phyloP scores from a whole-genome alignment of 805 yeast genomes.

The Wickerhamomyces bovis region DNA sequence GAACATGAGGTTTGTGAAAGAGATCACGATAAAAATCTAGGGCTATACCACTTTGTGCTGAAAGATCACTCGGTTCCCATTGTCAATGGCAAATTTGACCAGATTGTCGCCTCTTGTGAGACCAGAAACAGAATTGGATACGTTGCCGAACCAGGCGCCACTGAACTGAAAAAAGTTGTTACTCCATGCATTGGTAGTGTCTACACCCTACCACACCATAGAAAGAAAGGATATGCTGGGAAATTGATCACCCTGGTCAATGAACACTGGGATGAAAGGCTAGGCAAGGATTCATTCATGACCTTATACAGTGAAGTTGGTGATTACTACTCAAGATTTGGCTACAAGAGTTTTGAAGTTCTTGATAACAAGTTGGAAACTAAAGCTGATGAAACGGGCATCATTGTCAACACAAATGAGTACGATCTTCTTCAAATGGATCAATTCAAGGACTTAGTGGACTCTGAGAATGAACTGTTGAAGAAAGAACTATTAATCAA shows the following conservation, averaged over 20 bases:
- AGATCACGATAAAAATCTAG: constrained; percentile 17
- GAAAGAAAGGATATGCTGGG: constrained; percentile 53
- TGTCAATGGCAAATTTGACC: constrained; percentile 18
- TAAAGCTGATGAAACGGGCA: not conserved
- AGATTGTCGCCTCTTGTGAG: constrained; percentile 37
- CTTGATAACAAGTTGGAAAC: not conserved
- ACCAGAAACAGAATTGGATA: constrained; percentile 33
- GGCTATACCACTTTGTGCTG: constrained; percentile 31
- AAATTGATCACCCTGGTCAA: constrained; percentile 37
- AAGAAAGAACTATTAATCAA: constrained; percentile 14
- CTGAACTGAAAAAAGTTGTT: constrained; percentile 25
- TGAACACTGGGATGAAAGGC: constrained; percentile 28
- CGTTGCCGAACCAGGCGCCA: constrained; percentile 21
- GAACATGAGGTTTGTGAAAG: constrained; percentile 23
- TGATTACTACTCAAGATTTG: constrained; percentile 56
- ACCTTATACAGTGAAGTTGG: constrained; percentile 72
- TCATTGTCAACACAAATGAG: not conserved
- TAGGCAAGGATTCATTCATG: constrained; percentile 28
- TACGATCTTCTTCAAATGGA: constrained; percentile 27
- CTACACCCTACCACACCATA: constrained; percentile 39
- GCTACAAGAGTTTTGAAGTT: constrained; percentile 41
- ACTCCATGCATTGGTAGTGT: constrained; percentile 54
- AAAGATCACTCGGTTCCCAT: constrained; percentile 22
- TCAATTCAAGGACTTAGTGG: constrained; percentile 26
- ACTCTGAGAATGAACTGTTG: constrained; percentile 21